Base-by-base conservation (phyloP, 2,329 filamentous ascomycete species). In the Rhynchosporium secalis region DNA sequence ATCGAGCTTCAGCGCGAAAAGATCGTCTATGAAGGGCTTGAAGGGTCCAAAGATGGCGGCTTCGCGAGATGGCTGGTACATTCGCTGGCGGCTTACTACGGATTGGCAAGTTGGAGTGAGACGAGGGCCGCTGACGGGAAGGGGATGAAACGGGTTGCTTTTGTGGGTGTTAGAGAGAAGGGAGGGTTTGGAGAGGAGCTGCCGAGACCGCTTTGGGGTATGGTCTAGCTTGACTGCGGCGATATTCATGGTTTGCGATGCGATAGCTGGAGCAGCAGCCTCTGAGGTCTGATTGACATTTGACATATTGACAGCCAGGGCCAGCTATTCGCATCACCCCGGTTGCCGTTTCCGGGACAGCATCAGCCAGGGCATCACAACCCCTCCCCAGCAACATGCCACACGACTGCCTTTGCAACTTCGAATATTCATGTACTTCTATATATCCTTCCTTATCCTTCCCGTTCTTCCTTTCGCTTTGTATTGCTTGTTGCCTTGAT, bases 11-110 rank as follows among this genome's bases (percentile, higher is more conserved):
- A 84, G 57, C 83, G 84, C 68, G 84, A 89, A 73, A 86, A 86
- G 67, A 80, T 96, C 78, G 83, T 98, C 8, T 92, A 96, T 74
- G 91, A 97, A 75, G 88, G 87, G 51, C 79, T 88, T 40, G 89
- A 86, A 15, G 86, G 89, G 61, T 92, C 93, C 70, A 86, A 87
- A 64, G 84, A 86, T 7, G 90, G 90, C 56, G 85, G 88, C 3
- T 97, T 96, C 78, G 92, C 91, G 88, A 56, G 66, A 29, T 68
- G 66, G 66, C 58, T 68, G 64, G 70, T 94, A 78, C 72, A 87
- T 83, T 58, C 45, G 52, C 40, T 58, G 31, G 60, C 58, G 12
- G 59, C 58, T 5, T 66, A 63, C 52, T 58, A 49, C 64, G 55
- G 58, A 28, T 48, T 62, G 31, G 55, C 31, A 9, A 61, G 36